Conservation (phyloP, 257 asterid genomes). For the Primulina tabacum region DNA sequence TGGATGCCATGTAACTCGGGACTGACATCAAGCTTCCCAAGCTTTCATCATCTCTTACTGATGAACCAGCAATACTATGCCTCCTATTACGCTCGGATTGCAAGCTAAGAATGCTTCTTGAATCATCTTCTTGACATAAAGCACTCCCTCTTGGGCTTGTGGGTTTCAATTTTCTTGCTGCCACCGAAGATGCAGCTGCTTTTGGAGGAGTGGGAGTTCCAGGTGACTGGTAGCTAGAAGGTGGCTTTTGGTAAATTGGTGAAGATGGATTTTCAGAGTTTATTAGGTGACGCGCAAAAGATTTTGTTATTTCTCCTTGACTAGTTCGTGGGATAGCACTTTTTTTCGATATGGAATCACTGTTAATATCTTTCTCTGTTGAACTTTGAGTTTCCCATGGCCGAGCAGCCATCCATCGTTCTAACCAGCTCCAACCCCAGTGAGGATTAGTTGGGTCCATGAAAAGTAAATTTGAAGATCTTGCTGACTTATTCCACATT, state of each 20-base stretch:
- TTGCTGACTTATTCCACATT: conserved; percentile 81
- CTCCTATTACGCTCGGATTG: conserved; percentile 68
- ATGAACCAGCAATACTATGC: conserved; percentile 79
- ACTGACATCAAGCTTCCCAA: conserved; percentile 64
- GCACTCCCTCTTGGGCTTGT: conserved; percentile 60
- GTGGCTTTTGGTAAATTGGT: conserved; percentile 49
- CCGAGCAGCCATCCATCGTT: conserved; percentile 80
- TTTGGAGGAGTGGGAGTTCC: conserved; percentile 41
- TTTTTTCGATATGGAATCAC: conserved; percentile 42
- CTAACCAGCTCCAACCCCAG: conserved; percentile 99
- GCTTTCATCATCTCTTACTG: conserved; percentile 86
- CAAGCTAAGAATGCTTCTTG: conserved; percentile 59
- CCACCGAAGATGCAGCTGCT: conserved; percentile 27
- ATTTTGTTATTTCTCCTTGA: conserved; percentile 70
- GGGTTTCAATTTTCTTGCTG: conserved; percentile 53
- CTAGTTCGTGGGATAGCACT: conserved; percentile 32
- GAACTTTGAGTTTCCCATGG: conserved; percentile 56
- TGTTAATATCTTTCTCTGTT: conserved; percentile 51
- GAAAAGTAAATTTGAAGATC: conserved; percentile 62
- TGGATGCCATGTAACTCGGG: conserved; percentile 85
- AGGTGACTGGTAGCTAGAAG: conserved; percentile 39
- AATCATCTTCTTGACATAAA: conserved; percentile 67
- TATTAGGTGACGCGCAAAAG: conserved; percentile 84
- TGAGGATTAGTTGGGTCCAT: conserved; percentile 98
- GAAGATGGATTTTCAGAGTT: conserved; percentile 59